Evolutionary conservation across 331 rosid species (phyloP), one percentile per base, ranked within the genome.

Genomic region (Erythrophleum ivorense): DNA sequence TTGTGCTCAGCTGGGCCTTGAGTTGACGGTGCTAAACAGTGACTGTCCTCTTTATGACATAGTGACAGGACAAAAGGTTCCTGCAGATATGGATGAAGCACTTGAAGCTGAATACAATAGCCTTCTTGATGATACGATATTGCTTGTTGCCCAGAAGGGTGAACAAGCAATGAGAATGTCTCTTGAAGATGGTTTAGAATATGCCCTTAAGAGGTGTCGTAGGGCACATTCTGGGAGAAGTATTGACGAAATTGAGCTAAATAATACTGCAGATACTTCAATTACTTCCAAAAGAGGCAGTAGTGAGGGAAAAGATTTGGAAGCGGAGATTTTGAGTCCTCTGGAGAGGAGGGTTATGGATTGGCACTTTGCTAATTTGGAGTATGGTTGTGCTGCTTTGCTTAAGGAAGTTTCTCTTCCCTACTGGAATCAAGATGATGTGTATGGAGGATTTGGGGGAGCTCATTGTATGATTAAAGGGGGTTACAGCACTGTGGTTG

Each of bases 381-480:
- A 97, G 88, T 97, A 97, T 88, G 99, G 99, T 24, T 97, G 99
- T 90, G 99, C 99, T 81, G 91, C 99, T 84, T 81, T 76, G 45
- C 98, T 97, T 77, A 91, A 87, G 86, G 91, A 97, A 49, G 98
- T 97, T 41, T 97, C 99, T 83, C 99, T 97, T 84, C 98, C 99
- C 77, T 72, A 92, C 82, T 97, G 99, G 99, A 97, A 97, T 85
- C 99, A 97, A 76, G 99, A 97, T 84, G 99, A 97, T 86, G 94
- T 88, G 59, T 97, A 97, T 81, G 99, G 99, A 76, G 99, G 99
- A 49, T 97, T 94, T 92, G 99, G 99, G 65, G 99, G 99, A 78
- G 97, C 99, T 82, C 99, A 97, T 85, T 97, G 99, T 84, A 97
- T 97, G 99, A 94, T 97, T 68, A 97, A 97, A 87, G 99, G 98